These are phyloP conservation scores for Puccinia horiana DNA, from an alignment of 1,284 basidiomycete genomes.

Conservation along the genomic window DNA sequence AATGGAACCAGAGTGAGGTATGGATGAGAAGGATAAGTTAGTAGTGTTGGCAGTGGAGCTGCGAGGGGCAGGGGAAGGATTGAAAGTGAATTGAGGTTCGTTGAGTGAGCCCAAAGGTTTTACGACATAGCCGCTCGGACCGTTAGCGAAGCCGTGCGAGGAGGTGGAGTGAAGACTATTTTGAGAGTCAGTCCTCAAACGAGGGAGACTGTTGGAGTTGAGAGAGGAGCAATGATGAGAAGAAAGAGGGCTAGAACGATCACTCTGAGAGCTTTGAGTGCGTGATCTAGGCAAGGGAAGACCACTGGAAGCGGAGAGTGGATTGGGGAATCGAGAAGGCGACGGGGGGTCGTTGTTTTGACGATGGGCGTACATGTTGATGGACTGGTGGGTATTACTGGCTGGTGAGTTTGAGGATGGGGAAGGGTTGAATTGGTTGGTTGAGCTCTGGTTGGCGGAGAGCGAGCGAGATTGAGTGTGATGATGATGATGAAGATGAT, in stretches of 20 bases:
- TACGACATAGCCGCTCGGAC: neutral
- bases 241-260: slow-evolving; percentile 24
- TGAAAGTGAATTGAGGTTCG: neutral
- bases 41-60: neutral
- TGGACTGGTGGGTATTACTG: neutral
- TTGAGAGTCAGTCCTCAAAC: neutral
- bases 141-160: slow-evolving; percentile 26
- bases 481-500: neutral
- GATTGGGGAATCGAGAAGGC: neutral
- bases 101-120: neutral
- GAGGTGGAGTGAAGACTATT: neutral
- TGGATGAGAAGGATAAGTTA: neutral
- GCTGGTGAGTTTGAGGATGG: neutral
- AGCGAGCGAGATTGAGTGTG: neutral
- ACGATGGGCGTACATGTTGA: neutral
- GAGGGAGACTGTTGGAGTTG: neutral
- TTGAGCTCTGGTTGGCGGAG: neutral
- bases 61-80: neutral
- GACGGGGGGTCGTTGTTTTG: neutral
- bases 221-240: neutral
- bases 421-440: neutral
- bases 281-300: slow-evolving; percentile 16
- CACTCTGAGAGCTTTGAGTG: slow-evolving; percentile 16
- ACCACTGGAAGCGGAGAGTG: neutral
- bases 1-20: neutral